These are phyloP conservation scores for Trichosanthes cucumerina DNA, from an alignment of 306 rosid species.

Conservation along the genomic window DNA sequence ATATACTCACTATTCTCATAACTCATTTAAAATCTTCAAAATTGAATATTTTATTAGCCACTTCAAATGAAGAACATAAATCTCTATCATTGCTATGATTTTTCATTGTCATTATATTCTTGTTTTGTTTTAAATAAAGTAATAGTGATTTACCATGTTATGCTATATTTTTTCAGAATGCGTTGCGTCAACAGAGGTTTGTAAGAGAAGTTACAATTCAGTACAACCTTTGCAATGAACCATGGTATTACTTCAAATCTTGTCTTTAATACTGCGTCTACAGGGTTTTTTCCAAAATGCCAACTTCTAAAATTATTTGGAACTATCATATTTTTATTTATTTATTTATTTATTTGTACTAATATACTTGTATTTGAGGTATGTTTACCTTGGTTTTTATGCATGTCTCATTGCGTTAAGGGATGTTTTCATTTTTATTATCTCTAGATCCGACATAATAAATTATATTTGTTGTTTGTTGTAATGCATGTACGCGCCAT, in stretches of 20 bases:
- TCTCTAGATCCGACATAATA: not conserved
- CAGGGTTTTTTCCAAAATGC: not conserved
- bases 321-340: not conserved
- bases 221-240: conserved; percentile 99
- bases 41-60: not conserved
- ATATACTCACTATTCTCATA: not conserved
- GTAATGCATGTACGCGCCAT: not conserved
- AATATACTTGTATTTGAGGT: not conserved
- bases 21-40: not conserved
- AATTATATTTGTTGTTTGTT: conserved; percentile 2
- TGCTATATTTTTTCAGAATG: conserved; percentile 48
- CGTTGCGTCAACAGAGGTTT: conserved; percentile 75
- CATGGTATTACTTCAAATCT: conserved; percentile 44
- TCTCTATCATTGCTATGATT: not conserved
- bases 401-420: not conserved
- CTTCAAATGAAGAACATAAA: not conserved
- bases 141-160: not conserved
- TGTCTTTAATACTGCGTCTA: not conserved
- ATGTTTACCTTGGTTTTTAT: not conserved
- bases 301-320: not conserved
- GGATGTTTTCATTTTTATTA: not conserved
- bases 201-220: conserved; percentile 93
- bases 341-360: not conserved
- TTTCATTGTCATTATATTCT: not conserved
- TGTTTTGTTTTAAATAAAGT: not conserved